Conservation (phyloP, 1,284 basidiomycete species). For the Irpex lacteus region DNA sequence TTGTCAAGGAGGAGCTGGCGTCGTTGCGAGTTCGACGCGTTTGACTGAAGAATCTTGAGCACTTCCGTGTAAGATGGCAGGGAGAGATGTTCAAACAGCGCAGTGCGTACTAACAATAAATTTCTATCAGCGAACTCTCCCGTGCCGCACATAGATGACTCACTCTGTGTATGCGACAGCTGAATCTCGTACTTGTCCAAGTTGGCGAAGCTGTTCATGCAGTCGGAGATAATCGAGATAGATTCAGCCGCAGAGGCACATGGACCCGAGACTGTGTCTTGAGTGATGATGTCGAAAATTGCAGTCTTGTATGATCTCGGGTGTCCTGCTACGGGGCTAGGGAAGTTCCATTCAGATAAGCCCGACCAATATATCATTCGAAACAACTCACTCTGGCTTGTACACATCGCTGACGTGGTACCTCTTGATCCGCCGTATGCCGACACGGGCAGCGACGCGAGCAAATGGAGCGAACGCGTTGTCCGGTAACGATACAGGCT, state of each 20-base stretch:
- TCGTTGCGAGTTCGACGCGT: conserved; percentile 65
- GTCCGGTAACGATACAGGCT: conserved; percentile 78
- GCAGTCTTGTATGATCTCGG: conserved; percentile 70
- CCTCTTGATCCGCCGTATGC: conserved; percentile 82
- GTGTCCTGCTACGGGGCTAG: conserved; percentile 64
- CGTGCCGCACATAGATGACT: conserved; percentile 20
- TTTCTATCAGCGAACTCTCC: not conserved
- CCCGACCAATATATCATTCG: not conserved
- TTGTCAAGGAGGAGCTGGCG: conserved; percentile 64
- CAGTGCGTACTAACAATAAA: conserved; percentile 52
- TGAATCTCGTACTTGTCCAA: conserved; percentile 67
- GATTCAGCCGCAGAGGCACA: conserved; percentile 68
- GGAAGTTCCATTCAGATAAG: conserved; percentile 6
- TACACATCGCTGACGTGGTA: conserved; percentile 83
- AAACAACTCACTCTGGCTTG: conserved; percentile 50
- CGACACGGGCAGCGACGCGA: conserved; percentile 74
- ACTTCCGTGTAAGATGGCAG: conserved; percentile 48
- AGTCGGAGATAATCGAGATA: conserved; percentile 62
- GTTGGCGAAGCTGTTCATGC: conserved; percentile 69
- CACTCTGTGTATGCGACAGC: conserved; percentile 72
- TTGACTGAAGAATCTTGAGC: conserved; percentile 62
- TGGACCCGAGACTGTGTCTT: conserved; percentile 59
- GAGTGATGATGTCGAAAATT: conserved; percentile 77
- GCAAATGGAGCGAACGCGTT: conserved; percentile 84
- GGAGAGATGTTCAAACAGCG: conserved; percentile 60